Percentiles rank a stretch among this genome's conserved stretches.
These are phyloP conservation scores for Achaetomiella virescens DNA, from an alignment of 495 filamentous ascomycete species.

Conservation along the genomic window DNA sequence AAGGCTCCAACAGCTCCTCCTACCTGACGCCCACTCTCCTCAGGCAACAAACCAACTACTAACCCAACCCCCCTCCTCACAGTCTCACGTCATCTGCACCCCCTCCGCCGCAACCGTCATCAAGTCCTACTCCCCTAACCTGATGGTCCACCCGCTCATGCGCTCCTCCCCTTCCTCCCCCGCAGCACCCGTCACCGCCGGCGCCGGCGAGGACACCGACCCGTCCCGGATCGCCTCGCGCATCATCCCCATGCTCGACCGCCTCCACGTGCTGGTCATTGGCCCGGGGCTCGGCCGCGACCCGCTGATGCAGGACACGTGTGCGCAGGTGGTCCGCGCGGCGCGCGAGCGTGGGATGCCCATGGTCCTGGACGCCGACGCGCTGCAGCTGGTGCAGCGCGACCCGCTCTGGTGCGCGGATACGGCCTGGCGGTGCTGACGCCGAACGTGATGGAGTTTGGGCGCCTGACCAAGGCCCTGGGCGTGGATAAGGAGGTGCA, in stretches of 20 bases:
- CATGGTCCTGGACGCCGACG: conserved; percentile 90
- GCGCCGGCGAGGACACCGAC: conserved; percentile 41
- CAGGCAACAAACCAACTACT: neutral
- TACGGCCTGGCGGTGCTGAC: conserved; percentile 85
- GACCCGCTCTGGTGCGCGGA: conserved; percentile 67
- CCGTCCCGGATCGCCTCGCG: conserved; percentile 54
- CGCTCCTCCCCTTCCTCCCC: conserved; percentile 57
- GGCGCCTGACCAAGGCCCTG: conserved; percentile 61
- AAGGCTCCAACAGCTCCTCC: neutral
- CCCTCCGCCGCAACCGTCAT: conserved; percentile 82
- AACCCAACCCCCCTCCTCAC: neutral
- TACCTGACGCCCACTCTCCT: neutral
- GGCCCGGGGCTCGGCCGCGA: conserved; percentile 91
- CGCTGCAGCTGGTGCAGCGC: conserved; percentile 67
- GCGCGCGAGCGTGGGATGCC: conserved; percentile 68
- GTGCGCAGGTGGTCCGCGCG: conserved; percentile 69
- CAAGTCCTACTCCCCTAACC: conserved; percentile 94
- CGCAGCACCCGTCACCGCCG: conserved; percentile 23
- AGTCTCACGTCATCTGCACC: conserved; percentile 97
- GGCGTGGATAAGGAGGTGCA: conserved; percentile 48
- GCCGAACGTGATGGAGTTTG: conserved; percentile 92
- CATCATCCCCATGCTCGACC: conserved; percentile 73
- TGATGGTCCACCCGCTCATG: conserved; percentile 97
- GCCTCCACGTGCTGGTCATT: conserved; percentile 88
- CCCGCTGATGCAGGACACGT: conserved; percentile 80